Base-by-base conservation (phyloP, 2,329 filamentous ascomycete species). In the Pleurostoma richardsiae region DNA sequence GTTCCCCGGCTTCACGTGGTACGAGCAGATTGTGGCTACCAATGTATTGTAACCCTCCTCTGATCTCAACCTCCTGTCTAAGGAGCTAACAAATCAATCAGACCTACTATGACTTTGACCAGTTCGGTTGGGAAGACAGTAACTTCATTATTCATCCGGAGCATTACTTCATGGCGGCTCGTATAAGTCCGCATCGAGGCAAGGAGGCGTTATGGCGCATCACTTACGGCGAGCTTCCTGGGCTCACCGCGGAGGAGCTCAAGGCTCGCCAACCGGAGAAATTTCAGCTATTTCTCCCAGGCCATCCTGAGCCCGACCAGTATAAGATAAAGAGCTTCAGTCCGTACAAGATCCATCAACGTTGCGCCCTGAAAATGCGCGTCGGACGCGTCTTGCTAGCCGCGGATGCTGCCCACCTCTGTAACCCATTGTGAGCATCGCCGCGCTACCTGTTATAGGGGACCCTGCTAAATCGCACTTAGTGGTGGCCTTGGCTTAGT, bases 91-190 rank as follows among this genome's bases (percentile, higher is more conserved):
- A 19, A 19, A 19, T 19, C 19, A 19, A 19, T 26, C 40, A 44
- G 48, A 39, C 49, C 10, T 54, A 51, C 33, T 53, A 52, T 44
- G 54, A 52, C 30, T 54, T 52, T 19, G 19, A 19, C 19, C 19
- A 19, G 2, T 19, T 19, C 19, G 63, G 59, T 27, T 73, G 64
- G 56, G 65, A 66, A 42, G 69, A 72, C 46, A 65, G 66, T 30
- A 73, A 76, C 49, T 78, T 76, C 60, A 73, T 79, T 50, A 69
- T 77, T 38, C 66, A 80, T 51, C 72, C 71, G 0, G 68, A 73
- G 30, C 70, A 79, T 52, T 78, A 71, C 61, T 73, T 45, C 3
- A 48, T 36, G 19, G 19, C 19, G 19, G 19, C 19, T 19, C 19
- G 19, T 19, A 19, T 19, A 19, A 19, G 19, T 19, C 19, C 19